Percentiles rank a stretch among this genome's conserved stretches.
These are phyloP conservation scores for Diospyros kaki DNA, from an alignment of 148 eudicot species.

Conservation along the genomic window DNA sequence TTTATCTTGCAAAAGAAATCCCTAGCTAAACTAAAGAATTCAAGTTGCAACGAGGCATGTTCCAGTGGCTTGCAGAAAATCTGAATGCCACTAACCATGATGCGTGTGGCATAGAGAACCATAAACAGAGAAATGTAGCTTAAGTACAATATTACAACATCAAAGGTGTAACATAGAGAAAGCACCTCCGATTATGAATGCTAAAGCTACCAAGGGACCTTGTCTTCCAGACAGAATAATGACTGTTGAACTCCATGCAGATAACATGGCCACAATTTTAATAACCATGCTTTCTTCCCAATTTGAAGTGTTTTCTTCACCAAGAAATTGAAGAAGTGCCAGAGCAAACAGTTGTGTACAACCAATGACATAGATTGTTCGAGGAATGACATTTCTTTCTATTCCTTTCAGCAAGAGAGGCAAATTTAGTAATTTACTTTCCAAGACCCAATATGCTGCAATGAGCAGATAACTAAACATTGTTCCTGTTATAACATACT, in stretches of 20 bases:
- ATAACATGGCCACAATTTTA: conserved; percentile 64
- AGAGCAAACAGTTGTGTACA: conserved; percentile 51
- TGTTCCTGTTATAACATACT: conserved; percentile 51
- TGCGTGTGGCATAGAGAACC: background rate
- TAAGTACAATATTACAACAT: background rate
- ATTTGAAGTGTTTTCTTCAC: conserved; percentile 24
- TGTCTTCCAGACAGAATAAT: conserved; percentile 85
- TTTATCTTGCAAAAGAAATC: background rate
- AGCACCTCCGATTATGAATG: conserved; percentile 72
- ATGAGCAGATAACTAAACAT: conserved; percentile 58
- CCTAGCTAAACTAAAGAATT: background rate
- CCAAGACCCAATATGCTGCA: conserved; percentile 57
- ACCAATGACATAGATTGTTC: conserved; percentile 59
- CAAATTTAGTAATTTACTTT: conserved; percentile 44
- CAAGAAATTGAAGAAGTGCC: conserved; percentile 37
- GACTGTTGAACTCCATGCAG: conserved; percentile 73
- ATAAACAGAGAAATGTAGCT: background rate
- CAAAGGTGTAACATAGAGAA: conserved; percentile 11
- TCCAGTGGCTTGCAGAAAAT: background rate
- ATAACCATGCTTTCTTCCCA: conserved; percentile 38
- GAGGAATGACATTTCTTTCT: conserved; percentile 56
- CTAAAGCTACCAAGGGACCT: conserved; percentile 70
- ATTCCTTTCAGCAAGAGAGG: conserved; percentile 27
- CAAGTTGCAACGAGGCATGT: background rate
- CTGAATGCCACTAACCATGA: background rate